Evolutionary conservation across 495 filamentous ascomycete genomes (phyloP).

Genomic region (Penicillium salamii): DNA sequence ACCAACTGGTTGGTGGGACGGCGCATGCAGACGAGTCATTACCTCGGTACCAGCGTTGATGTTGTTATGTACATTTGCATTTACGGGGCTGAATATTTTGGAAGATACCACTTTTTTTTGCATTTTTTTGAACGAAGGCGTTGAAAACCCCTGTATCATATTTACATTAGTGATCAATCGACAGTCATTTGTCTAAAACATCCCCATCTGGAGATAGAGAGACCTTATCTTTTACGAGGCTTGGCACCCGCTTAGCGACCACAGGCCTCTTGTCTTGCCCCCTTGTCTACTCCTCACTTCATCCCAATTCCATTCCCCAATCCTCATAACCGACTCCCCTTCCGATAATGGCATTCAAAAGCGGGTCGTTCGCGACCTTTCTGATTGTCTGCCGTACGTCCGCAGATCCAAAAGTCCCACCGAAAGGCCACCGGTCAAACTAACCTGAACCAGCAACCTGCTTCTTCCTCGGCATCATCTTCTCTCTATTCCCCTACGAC

Average conservation of each 20-base stretch:
- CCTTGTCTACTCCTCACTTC: slow-evolving; percentile 1
- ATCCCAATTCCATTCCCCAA: background rate
- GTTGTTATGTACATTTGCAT: slow-evolving; percentile 23
- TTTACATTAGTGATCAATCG: background rate
- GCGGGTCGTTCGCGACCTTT: slow-evolving; percentile 80
- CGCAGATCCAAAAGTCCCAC: slow-evolving; percentile 3
- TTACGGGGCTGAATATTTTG: slow-evolving; percentile 21
- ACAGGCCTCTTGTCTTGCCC: slow-evolving; percentile 13
- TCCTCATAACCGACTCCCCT: slow-evolving; percentile 1
- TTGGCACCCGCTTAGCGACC: slow-evolving; percentile 26
- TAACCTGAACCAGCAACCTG: slow-evolving; percentile 61
- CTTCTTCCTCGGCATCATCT: slow-evolving; percentile 98
- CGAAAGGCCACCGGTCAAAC: slow-evolving; percentile 9
- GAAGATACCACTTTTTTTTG: slow-evolving; percentile 33
- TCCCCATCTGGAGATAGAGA: background rate
- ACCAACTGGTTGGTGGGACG: slow-evolving; percentile 38
- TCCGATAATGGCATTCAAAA: slow-evolving; percentile 37
- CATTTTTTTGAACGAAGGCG: slow-evolving; percentile 25
- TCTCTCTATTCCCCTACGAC: slow-evolving; percentile 96
- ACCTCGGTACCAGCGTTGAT: slow-evolving; percentile 47
- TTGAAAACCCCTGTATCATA: slow-evolving; percentile 19
- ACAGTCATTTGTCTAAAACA: background rate
- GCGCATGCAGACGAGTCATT: slow-evolving; percentile 46
- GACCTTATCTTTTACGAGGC: slow-evolving; percentile 15
- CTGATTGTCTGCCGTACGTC: slow-evolving; percentile 89